phyloP scores from a whole-genome alignment of 2,329 filamentous ascomycete genomes.

The Blastomyces silverae region DNA sequence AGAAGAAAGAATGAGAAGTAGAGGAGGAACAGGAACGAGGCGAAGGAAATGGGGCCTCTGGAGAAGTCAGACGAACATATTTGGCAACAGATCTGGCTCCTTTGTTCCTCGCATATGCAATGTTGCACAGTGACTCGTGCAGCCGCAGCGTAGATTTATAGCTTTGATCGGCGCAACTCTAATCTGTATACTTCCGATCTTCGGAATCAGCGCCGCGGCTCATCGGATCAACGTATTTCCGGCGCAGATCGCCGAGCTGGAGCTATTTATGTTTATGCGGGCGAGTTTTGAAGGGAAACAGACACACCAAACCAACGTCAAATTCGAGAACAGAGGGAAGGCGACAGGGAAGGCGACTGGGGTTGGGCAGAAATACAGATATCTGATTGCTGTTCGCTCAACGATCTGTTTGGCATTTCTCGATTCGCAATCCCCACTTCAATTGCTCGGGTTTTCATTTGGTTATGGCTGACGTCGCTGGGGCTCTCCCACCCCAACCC shows the following conservation, averaged over 20 bases:
- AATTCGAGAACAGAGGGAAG: background rate
- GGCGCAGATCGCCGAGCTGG: background rate
- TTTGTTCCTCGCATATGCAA: slow-evolving; percentile 1
- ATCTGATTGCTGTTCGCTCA: background rate
- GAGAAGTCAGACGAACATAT: slow-evolving; percentile 8
- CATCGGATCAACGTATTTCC: slow-evolving; percentile 7
- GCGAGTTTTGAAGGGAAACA: background rate
- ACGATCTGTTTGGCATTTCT: background rate
- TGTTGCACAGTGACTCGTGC: no score
- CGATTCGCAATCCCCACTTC: background rate
- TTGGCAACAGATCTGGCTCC: slow-evolving; percentile 3
- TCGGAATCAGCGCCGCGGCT: background rate
- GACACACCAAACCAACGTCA: background rate
- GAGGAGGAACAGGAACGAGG: background rate
- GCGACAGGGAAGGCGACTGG: background rate
- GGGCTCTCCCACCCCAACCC: slow-evolving; percentile 25
- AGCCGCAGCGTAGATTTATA: background rate
- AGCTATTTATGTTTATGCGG: background rate
- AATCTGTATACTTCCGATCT: no score
- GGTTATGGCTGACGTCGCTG: slow-evolving; percentile 23
- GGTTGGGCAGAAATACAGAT: background rate
- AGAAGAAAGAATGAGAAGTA: background rate
- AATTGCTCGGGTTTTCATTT: background rate
- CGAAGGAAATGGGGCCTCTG: background rate
- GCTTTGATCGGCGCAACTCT: background rate